Conservation (phyloP, 1,284 basidiomycete species). For the Malassezia obtusa region DNA sequence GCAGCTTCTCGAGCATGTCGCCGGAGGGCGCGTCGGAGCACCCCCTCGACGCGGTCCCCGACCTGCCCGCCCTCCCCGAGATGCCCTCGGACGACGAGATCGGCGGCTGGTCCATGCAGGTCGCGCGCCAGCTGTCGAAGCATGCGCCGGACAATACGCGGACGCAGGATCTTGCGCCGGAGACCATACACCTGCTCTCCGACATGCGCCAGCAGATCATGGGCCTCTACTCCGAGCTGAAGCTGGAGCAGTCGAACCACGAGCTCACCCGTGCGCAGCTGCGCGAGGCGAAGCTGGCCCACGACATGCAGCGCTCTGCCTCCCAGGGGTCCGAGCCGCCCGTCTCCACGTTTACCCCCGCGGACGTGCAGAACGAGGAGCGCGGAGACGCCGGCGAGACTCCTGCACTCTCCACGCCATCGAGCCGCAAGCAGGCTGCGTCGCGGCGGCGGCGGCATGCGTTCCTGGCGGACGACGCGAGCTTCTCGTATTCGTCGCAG, state of each 20-base stretch:
- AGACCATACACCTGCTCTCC: conserved; percentile 38
- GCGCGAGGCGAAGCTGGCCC: not conserved
- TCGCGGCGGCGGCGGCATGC: not conserved
- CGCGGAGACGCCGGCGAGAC: not conserved
- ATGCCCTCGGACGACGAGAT: conserved; percentile 13
- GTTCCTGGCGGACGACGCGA: not conserved
- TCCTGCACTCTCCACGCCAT: not conserved
- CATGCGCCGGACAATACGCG: conserved; percentile 2
- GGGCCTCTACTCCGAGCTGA: conserved; percentile 38
- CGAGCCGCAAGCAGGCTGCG: not conserved
- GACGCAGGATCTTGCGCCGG: conserved; percentile 21
- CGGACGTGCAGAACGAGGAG: not conserved
- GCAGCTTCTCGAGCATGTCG: not conserved
- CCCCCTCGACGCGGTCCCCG: not conserved
- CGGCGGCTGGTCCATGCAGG: conserved; percentile 23
- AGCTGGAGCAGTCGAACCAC: conserved; percentile 42
- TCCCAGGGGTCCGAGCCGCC: no score
- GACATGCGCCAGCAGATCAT: conserved; percentile 48
- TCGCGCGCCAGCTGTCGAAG: conserved; percentile 16
- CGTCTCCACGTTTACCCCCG: not conserved
- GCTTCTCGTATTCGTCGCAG: not conserved
- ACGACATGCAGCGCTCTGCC: not conserved
- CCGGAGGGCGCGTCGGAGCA: not conserved
- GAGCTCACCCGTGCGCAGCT: conserved; percentile 22
- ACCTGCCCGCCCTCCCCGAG: conserved; percentile 10